Evolutionary conservation across 2,329 filamentous ascomycete species (phyloP).

Genomic region (Aspergillus sp.): DNA sequence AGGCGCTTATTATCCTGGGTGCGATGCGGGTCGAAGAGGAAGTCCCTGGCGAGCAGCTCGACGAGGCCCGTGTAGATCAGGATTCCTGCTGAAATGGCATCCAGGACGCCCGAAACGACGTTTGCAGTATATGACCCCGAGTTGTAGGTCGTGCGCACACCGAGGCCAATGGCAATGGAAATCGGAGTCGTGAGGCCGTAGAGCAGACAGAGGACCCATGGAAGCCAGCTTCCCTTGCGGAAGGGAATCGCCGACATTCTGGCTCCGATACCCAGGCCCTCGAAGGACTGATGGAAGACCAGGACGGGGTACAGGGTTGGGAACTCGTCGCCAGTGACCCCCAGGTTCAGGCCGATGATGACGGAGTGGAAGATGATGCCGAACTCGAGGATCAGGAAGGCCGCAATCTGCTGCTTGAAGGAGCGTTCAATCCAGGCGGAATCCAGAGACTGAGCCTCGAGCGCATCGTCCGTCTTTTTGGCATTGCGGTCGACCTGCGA

Average conservation of each 20-base stretch:
- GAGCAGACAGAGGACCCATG: constrained; percentile 10
- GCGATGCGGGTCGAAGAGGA: constrained; percentile 15
- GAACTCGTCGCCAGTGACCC: constrained; percentile 59
- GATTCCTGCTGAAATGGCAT: constrained; percentile 13
- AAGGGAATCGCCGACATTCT: constrained; percentile 59
- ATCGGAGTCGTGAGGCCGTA: constrained; percentile 16
- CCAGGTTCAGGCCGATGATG: constrained; percentile 63
- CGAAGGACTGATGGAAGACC: constrained; percentile 64
- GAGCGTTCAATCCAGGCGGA: constrained; percentile 23
- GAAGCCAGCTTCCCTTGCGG: constrained; percentile 24
- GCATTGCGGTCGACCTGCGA: not conserved
- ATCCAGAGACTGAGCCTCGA: constrained; percentile 3
- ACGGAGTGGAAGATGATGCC: constrained; percentile 65
- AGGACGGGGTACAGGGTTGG: constrained; percentile 59
- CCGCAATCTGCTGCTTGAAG: constrained; percentile 40
- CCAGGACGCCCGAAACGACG: constrained; percentile 10
- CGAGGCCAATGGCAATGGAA: constrained; percentile 13
- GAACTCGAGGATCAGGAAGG: constrained; percentile 53
- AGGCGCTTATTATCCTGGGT: constrained; percentile 25
- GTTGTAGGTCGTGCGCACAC: constrained; percentile 13
- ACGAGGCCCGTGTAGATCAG: constrained; percentile 14
- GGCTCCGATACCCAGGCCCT: constrained; percentile 63
- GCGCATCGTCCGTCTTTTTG: not conserved
- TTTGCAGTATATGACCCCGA: constrained; percentile 9
- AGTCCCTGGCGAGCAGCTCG: constrained; percentile 13